phyloP scores from a whole-genome alignment of 2,329 filamentous ascomycete species.

The Diaporthe nobilis region DNA sequence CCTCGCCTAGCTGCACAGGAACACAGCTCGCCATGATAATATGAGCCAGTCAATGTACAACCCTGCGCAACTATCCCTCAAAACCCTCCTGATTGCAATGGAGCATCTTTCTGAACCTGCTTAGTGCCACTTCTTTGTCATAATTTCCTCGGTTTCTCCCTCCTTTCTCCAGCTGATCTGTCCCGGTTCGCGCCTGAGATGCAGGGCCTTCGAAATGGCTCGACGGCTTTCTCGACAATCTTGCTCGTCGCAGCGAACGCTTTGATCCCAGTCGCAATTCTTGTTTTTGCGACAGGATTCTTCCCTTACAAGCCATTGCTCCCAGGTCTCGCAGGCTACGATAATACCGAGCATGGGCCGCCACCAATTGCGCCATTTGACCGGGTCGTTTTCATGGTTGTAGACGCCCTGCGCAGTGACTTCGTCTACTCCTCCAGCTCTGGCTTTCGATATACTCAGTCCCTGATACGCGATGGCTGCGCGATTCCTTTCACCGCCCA shows the following conservation, averaged over 20 bases:
- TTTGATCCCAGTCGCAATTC: constrained; percentile 80
- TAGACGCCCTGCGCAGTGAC: constrained; percentile 94
- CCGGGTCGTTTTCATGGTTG: constrained; percentile 95
- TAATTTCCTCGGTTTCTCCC: neutral
- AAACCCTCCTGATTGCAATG: constrained; percentile 36
- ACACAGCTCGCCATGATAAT: constrained; percentile 22
- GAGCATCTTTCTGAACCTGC: constrained; percentile 33
- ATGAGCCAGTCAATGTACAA: constrained; percentile 28
- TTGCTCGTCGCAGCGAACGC: constrained; percentile 79
- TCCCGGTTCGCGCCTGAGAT: constrained; percentile 42
- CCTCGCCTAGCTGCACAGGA: constrained; percentile 22
- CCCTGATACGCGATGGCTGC: constrained; percentile 86
- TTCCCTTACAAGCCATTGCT: constrained; percentile 98
- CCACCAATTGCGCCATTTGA: constrained; percentile 82
- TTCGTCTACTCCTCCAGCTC: constrained; percentile 89
- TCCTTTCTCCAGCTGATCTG: neutral
- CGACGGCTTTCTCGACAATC: constrained; percentile 51
- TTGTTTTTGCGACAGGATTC: constrained; percentile 89
- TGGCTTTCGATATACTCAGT: constrained; percentile 90
- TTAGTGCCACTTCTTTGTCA: constrained; percentile 31
- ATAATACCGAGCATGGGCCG: constrained; percentile 66
- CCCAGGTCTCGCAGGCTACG: constrained; percentile 83
- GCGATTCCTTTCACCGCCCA: constrained; percentile 96
- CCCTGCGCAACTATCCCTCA: neutral
- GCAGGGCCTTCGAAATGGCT: constrained; percentile 47